A percentile compares a stretch with the other conserved stretches of the same genome.
phyloP scores from a whole-genome alignment of 2,329 filamentous ascomycete genomes.

The Mycosphaerelloides madeirae region DNA sequence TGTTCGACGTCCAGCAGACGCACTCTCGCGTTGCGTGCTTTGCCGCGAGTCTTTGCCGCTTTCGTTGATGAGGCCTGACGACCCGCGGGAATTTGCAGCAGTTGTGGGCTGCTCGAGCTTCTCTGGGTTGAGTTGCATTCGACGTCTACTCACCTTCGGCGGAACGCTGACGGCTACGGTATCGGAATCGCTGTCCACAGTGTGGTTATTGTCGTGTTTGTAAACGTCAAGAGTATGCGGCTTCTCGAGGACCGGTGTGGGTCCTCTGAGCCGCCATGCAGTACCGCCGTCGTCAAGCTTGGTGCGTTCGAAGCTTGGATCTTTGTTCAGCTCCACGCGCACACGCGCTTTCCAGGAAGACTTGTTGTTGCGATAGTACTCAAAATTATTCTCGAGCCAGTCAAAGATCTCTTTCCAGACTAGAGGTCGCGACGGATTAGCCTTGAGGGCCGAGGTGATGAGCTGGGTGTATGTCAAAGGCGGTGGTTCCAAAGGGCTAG shows the following conservation, averaged over 20 bases:
- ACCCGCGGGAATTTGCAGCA: too few relatives aligned
- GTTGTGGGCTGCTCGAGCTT: too few relatives aligned
- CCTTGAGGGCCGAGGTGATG: slow-evolving; percentile 6
- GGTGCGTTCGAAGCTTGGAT: slow-evolving; percentile 5
- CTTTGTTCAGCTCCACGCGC: slow-evolving; percentile 1
- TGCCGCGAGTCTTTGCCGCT: too few relatives aligned
- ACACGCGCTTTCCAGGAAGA: slow-evolving; percentile 4
- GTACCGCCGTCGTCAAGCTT: not conserved
- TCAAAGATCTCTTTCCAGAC: slow-evolving; percentile 5
- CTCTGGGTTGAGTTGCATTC: too few relatives aligned
- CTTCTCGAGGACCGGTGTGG: too few relatives aligned
- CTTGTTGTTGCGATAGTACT: slow-evolving; percentile 1
- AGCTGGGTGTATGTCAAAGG: slow-evolving; percentile 6
- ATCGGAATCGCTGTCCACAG: not conserved
- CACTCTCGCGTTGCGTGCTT: too few relatives aligned
- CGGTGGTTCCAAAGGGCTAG: not conserved
- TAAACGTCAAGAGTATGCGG: too few relatives aligned
- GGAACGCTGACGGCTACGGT: not conserved
- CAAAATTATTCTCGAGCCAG: slow-evolving; percentile 8
- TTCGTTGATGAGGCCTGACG: too few relatives aligned
- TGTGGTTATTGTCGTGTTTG: not conserved
- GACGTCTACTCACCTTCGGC: not conserved
- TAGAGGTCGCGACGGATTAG: slow-evolving; percentile 1
- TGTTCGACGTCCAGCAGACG: too few relatives aligned
- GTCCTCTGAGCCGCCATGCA: slow-evolving; percentile 1